phyloP scores from a whole-genome alignment of 805 yeast genomes.

The Starmerella etchellsii region DNA sequence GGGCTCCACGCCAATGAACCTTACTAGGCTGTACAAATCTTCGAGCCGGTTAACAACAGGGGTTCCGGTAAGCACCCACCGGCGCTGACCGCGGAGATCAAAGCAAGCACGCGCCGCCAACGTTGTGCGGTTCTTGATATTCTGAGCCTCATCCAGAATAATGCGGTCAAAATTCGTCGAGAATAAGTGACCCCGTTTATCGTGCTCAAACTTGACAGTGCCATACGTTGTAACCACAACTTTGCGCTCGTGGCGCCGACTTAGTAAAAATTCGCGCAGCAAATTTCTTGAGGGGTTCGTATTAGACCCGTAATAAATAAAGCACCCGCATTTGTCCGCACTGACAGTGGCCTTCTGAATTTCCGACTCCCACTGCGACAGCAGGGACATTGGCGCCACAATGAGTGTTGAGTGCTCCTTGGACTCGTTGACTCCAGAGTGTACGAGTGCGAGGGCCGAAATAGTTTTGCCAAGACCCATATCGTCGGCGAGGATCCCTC shows the following conservation, averaged over 20 bases:
- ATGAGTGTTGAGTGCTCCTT: constrained; percentile 41
- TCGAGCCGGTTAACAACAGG: constrained; percentile 83
- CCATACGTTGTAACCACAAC: constrained; percentile 81
- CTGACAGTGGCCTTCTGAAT: constrained; percentile 38
- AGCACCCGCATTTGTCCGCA: constrained; percentile 19
- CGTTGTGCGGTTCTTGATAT: constrained; percentile 64
- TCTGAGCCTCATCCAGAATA: constrained; percentile 83
- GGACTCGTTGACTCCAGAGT: constrained; percentile 33
- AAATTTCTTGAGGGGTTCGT: not conserved
- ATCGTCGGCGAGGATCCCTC: constrained; percentile 90
- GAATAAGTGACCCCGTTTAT: constrained; percentile 37
- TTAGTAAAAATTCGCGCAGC: constrained; percentile 34
- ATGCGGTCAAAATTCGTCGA: constrained; percentile 63
- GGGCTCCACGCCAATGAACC: constrained; percentile 69
- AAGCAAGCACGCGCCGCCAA: constrained; percentile 68
- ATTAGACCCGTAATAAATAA: constrained; percentile 66
- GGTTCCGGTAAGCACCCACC: constrained; percentile 87
- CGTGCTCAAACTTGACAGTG: constrained; percentile 65
- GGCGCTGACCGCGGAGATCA: constrained; percentile 48
- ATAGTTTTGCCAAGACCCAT: constrained; percentile 96
- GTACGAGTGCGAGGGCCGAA: constrained; percentile 61
- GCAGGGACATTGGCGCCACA: constrained; percentile 78
- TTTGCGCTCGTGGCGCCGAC: constrained; percentile 38
- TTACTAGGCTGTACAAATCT: constrained; percentile 66
- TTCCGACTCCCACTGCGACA: constrained; percentile 87